Evolutionary conservation across 2,329 filamentous ascomycete species (phyloP), one percentile per base, ranked within the genome.

Genomic region (Diaporthe velutina): DNA sequence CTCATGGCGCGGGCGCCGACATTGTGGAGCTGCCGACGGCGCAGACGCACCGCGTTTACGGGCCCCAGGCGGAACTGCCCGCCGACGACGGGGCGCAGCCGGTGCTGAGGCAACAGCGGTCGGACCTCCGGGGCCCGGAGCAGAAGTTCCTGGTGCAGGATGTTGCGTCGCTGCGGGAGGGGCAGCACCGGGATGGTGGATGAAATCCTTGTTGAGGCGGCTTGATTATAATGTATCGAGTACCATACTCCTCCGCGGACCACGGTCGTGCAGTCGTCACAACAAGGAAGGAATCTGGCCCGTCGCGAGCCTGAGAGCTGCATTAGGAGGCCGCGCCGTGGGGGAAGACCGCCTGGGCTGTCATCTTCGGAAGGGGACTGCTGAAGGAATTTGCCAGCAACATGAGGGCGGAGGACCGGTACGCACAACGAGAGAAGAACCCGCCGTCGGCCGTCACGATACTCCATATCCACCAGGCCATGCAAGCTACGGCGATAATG

Each of bases 21-120:
- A 28, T 30, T 9, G 45, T 58, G 42, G 70, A 71, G 55, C 70
- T 71, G 10, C 70, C 70, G n/a, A 38, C 70, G 13, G 70, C 30
- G n/a, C 42, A 61, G 70, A 50, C 40, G 4, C 70, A 71, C n/a
- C 55, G 10, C 8, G 55, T 8, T 7, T n/a, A 22, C 12, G 70
- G 70, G 10, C 55, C 70, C 7, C 40, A 5, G 30, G 70, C 70
- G 1, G 70, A 71, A 12, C 55, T 71, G 28, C 55, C 70, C 7
- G 64, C 64, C 33, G 70, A 4, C 22, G 55, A 60, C 2, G n/a
- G 3, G 17, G 19, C 1, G 38, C 54, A 35, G 54, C 38, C 8
- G 30, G 30, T 45, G 28, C 38, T 50, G 54, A 58, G 54, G 22
- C 55, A 60, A 22, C 40, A 52, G 42, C 70, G n/a, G 7, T 38